A percentile compares a stretch with the other conserved stretches of the same genome.
Evolutionary conservation across 768 basidiomycete genomes (phyloP).

Genomic region (Suillus spraguei): DNA sequence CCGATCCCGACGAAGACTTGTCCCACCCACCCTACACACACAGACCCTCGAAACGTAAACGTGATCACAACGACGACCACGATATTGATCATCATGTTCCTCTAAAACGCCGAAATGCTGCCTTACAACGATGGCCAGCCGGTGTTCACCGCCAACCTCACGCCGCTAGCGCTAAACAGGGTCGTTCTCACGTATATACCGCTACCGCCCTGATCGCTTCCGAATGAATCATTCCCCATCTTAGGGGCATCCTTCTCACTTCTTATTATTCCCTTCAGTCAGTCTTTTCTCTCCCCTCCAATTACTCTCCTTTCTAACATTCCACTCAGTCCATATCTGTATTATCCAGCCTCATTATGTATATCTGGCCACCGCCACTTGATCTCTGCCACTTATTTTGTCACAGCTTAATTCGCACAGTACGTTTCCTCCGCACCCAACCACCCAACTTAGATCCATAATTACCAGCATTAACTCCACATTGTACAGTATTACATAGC

Average conservation of each 20-base stretch:
- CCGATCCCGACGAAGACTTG: conserved; percentile 68
- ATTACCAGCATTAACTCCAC: conserved; percentile 8
- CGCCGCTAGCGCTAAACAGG: conserved; percentile 7
- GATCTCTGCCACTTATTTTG: conserved; percentile 4
- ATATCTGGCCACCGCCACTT: not conserved
- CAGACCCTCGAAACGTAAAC: conserved; percentile 58
- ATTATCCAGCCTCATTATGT: not conserved
- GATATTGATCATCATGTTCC: conserved; percentile 6
- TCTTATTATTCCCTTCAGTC: not conserved
- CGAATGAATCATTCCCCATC: not conserved
- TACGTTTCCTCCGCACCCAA: not conserved
- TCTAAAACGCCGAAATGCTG: conserved; percentile 31
- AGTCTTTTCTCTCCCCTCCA: not conserved
- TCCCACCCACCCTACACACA: conserved; percentile 70
- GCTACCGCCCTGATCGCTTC: conserved; percentile 6
- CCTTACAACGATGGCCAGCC: conserved; percentile 21
- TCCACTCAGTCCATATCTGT: not conserved
- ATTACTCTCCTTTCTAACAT: not conserved
- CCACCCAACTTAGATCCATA: not conserved
- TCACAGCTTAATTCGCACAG: conserved; percentile 7
- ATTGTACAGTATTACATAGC: conserved; percentile 11
- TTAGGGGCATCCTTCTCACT: conserved; percentile 3
- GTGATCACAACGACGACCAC: conserved; percentile 28
- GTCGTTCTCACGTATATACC: conserved; percentile 6
- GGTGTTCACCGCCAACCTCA: conserved; percentile 16